These are phyloP conservation scores for Falciphora oryzae DNA, from an alignment of 2,329 filamentous ascomycete genomes.

Conservation along the genomic window DNA sequence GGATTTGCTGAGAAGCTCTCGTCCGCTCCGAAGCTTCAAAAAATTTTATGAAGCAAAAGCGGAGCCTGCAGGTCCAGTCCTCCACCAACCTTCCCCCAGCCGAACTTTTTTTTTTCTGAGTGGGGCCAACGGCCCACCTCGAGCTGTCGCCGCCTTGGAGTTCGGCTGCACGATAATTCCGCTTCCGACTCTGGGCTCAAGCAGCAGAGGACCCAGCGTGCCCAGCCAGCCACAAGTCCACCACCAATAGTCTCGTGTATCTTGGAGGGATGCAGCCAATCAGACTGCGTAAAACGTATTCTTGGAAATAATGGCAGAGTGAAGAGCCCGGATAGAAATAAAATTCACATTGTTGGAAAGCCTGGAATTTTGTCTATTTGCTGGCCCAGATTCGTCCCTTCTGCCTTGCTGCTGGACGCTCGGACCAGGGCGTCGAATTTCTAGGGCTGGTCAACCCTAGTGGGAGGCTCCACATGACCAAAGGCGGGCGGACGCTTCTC, in stretches of 20 bases:
- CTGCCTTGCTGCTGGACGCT: background rate
- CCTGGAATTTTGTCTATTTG: background rate
- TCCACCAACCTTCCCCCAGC: background rate
- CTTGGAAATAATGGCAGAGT: background rate
- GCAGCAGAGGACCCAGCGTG: too few relatives aligned
- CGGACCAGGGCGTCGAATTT: background rate
- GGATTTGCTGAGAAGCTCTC: constrained; percentile 5
- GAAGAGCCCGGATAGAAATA: background rate
- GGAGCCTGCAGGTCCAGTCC: constrained; percentile 6
- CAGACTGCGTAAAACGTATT: background rate
- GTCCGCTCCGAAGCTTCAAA: constrained; percentile 6
- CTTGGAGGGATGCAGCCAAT: background rate
- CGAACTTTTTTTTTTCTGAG: constrained; percentile 7
- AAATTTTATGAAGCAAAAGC: constrained; percentile 5
- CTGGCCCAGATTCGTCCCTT: background rate
- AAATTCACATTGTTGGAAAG: background rate
- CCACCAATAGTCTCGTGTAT: background rate
- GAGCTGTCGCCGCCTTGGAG: too few relatives aligned
- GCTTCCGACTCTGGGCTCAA: background rate
- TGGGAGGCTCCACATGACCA: constrained; percentile 9
- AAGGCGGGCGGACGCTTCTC: constrained; percentile 6
- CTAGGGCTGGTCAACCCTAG: constrained; percentile 16
- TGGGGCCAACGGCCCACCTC: background rate
- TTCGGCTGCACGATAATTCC: background rate
- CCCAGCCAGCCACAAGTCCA: background rate